A percentile compares a stretch with the other conserved stretches of the same genome.
Evolutionary conservation across 2,329 filamentous ascomycete species (phyloP).

Genomic region (Botryotinia globosa): DNA sequence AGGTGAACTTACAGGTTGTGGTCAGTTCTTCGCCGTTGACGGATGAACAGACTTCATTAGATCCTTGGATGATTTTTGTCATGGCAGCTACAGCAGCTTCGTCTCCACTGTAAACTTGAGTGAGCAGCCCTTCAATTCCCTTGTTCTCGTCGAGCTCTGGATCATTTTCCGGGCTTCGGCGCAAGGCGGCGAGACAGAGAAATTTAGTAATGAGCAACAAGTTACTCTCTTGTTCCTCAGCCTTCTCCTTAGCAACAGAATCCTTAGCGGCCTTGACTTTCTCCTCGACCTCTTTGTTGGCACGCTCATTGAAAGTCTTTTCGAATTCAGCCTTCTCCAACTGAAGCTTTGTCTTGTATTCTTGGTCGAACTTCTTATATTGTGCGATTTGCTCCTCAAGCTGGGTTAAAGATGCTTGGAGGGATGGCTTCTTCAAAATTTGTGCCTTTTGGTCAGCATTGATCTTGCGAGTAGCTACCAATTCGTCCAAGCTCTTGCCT

Average conservation of each 20-base stretch:
- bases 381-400: slow-evolving; percentile 71
- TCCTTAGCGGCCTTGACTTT: slow-evolving; percentile 49
- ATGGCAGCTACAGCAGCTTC: slow-evolving; percentile 71
- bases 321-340: slow-evolving; percentile 60
- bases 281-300: slow-evolving; percentile 47
- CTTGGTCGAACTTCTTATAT: slow-evolving; percentile 72
- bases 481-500: slow-evolving; percentile 68
- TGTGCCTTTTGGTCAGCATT: slow-evolving; percentile 78
- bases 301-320: slow-evolving; percentile 52
- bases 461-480: slow-evolving; percentile 69
- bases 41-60: slow-evolving; percentile 62
- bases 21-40: slow-evolving; percentile 63
- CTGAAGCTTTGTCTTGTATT: slow-evolving; percentile 61
- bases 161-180: slow-evolving; percentile 64
- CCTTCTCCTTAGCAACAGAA: slow-evolving; percentile 43
- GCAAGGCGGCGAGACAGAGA: slow-evolving; percentile 73
- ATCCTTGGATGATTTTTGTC: slow-evolving; percentile 72
- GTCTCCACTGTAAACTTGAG: slow-evolving; percentile 77
- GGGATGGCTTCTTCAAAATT: slow-evolving; percentile 70
- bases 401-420: slow-evolving; percentile 66
- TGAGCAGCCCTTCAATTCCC: slow-evolving; percentile 75
- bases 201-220: slow-evolving; percentile 75
- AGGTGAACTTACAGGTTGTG: slow-evolving; percentile 64
- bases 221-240: slow-evolving; percentile 59
- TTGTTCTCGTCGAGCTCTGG: slow-evolving; percentile 68